Evolutionary conservation across 768 basidiomycete species (phyloP), one percentile per base, ranked within the genome.

Genomic region (Gelatoporia subvermispora): DNA sequence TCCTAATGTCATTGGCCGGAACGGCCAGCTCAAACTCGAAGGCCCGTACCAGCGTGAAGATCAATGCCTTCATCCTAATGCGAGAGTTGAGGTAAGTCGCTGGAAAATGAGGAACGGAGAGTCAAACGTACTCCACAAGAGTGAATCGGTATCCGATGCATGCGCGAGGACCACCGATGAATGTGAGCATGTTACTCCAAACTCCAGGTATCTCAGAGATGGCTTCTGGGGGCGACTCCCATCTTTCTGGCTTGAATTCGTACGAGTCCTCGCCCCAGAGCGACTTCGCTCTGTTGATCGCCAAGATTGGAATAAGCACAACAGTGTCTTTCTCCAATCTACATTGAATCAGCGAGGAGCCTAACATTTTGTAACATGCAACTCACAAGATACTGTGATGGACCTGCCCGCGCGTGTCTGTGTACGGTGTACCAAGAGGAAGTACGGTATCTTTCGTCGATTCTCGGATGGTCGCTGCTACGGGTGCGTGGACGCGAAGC

Each of bases 71-170:
- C 49, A 62, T 59, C 50, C 62, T 60, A 7, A 31, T 7, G 13
- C 28, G 7, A 31, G 13, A 7, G 28, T 31, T 7, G 28, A 31
- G 28, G 28, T 31, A 13, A 31, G 13, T 31, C 7, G 28, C 28
- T 31, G 28, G 7, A 31, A n/a, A 24, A 23, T 22, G 20, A 7
- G 28, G 28, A 31, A 31, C 28, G n/a, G n/a, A n/a, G 28, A 7
- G 28, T 31, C 13, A 13, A 7, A 71, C 78, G 35, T 49, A 81
- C 78, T 82, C 81, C 15, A 76, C 67, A 17, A 85, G 58, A 7
- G 84, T 71, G 56, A 85, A 85, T 2, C 78, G 74, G 58, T 77
- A 84, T 0, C 83, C 82, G 24, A 85, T 84, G 48, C 84, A 87
- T 0, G 79, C 72, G 17, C 74, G 72, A 9, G 81, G 78, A 3